These are phyloP conservation scores for Yamadazyma philogaea DNA, from an alignment of 805 yeast genomes.

Conservation along the genomic window DNA sequence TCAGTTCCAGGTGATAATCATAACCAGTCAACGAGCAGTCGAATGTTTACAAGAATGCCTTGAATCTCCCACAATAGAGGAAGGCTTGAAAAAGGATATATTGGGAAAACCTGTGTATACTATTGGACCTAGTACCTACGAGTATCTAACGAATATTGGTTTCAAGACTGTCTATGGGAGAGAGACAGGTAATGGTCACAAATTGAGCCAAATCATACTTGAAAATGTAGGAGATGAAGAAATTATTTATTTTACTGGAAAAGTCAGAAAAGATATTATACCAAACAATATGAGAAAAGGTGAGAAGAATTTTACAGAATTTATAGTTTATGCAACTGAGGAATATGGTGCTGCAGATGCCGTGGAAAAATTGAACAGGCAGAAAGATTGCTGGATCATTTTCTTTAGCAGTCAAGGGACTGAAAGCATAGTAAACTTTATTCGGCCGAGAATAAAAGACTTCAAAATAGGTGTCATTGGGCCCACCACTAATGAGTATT, in stretches of 20 bases:
- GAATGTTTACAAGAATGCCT: constrained; percentile 62
- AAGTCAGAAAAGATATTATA: constrained; percentile 74
- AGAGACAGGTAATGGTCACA: constrained; percentile 76
- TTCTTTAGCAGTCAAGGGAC: constrained; percentile 94
- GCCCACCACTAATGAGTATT: constrained; percentile 77
- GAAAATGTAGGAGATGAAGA: constrained; percentile 24
- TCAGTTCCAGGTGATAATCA: constrained; percentile 41
- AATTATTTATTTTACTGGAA: constrained; percentile 80
- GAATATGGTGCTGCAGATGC: constrained; percentile 42
- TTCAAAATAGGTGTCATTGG: constrained; percentile 78
- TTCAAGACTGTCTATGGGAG: constrained; percentile 63
- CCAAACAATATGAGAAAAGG: constrained; percentile 53
- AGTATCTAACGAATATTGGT: constrained; percentile 56
- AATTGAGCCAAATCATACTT: constrained; percentile 62
- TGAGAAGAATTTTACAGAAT: constrained; percentile 51
- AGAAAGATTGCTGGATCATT: constrained; percentile 59
- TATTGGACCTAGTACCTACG: constrained; percentile 87
- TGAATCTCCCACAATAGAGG: constrained; percentile 15
- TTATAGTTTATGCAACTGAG: constrained; percentile 65
- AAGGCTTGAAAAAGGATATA: constrained; percentile 20
- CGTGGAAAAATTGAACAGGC: constrained; percentile 30
- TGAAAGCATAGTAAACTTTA: constrained; percentile 50
- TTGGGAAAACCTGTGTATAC: constrained; percentile 64
- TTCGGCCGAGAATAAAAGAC: constrained; percentile 13
- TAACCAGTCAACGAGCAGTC: constrained; percentile 90